Base-by-base conservation (phyloP, 2,329 filamentous ascomycete species). In the Periconia macrospinosa region DNA sequence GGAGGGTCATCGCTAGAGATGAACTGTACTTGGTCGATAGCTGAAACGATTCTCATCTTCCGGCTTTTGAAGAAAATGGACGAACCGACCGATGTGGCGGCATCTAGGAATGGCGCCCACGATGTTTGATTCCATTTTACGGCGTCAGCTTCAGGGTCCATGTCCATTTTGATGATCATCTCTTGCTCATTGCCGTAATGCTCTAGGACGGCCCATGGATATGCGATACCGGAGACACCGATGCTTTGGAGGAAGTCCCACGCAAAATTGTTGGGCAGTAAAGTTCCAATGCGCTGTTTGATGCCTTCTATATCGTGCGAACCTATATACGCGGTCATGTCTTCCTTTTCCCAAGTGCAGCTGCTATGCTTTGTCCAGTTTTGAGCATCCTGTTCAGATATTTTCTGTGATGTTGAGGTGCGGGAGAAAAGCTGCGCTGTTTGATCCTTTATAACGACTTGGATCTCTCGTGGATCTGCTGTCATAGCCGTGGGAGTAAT, bases 81-180 rank as follows among this genome's bases (percentile, higher is more conserved):
- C 0, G 76, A 77, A 2, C 74, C 75, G 3, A 78, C 67, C 0
- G 76, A 78, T 0, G 75, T 76, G 1, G 76, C 76, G 2, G 76
- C 70, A 51, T 78, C 76, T 2, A 78, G 59, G 13, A 76, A 63
- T 0, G 76, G 70, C 6, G 75, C 74, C 74, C 72, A 77, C 2
- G 72, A 76, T 0, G 52, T 19, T 1, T 47, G 15, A 23, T 73
- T 63, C 71, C 72, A 75, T 2, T 57, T 35, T 14, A 65, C 23
- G 5, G 44, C 23, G 1, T 46, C 41, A 13, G 45, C 49, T 2
- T 62, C 55, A 0, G 71, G 73, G 30, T 62, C 62, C 44, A 70
- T 63, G 45, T 78, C 75, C 17, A 79, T 73, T 13, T 61, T 63
- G 5, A 72, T 74, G 13, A 79, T 61, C 75, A 78, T 78, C 50